Evolutionary conservation across 179 eudicot species (phyloP).

Genomic region (Camellia oleifera): DNA sequence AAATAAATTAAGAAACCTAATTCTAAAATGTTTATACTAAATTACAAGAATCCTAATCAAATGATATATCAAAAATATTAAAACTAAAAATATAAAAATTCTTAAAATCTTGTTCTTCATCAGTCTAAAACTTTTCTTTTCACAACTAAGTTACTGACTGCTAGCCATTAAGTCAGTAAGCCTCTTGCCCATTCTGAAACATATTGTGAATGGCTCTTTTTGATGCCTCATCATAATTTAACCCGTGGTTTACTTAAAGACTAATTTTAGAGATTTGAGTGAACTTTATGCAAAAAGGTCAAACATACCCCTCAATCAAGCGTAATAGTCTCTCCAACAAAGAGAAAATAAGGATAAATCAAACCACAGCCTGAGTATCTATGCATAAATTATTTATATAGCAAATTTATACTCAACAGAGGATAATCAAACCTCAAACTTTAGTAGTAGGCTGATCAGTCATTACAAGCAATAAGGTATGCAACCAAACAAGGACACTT

Average conservation of each 20-base stretch:
- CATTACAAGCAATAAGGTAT: not conserved
- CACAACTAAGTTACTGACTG: not conserved
- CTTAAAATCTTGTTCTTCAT: too few species aligned
- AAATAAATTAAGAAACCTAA: too few species aligned
- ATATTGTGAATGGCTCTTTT: not conserved
- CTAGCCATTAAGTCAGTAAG: constrained; percentile 4
- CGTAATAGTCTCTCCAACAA: not conserved
- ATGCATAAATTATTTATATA: too few species aligned
- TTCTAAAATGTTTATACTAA: too few species aligned
- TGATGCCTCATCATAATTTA: not conserved
- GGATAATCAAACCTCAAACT: not conserved
- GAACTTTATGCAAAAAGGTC: not conserved
- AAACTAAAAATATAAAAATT: too few species aligned
- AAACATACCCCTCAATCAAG: not conserved
- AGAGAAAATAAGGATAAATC: not conserved
- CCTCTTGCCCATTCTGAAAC: not conserved
- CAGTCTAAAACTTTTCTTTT: not conserved
- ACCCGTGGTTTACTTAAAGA: not conserved
- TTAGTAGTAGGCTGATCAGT: not conserved
- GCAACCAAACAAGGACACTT: not conserved
- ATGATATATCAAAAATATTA: too few species aligned
- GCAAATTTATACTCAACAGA: not conserved
- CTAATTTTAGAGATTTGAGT: not conserved
- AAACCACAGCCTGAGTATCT: not conserved
- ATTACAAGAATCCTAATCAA: too few species aligned